Evolutionary conservation across 345 rosid species (phyloP), one percentile per base, ranked within the genome.

Genomic region (Orychophragmus violaceus): DNA sequence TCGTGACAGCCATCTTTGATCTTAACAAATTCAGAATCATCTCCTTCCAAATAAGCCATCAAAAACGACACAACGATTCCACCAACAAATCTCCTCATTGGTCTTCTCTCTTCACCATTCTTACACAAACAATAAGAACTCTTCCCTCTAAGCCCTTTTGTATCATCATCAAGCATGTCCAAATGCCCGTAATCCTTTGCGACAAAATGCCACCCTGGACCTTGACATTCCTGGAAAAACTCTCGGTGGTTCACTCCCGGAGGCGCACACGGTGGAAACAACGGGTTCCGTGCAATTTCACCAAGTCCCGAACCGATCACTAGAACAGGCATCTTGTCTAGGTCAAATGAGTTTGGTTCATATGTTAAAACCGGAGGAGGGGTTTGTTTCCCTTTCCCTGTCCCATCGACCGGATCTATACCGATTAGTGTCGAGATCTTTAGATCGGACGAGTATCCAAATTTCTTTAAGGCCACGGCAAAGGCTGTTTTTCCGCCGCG

Each of bases 401-500:
- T 81, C 74, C 96, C 98, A 68, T 84, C 93, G 8, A 87, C 91
- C 0, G 96, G 96, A 77, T 92, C 98, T 57, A 91, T 74, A 29
- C 98, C 98, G 9, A 91, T 83, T 27, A 91, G 46, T 48, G 90
- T 83, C 18, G 80, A 78, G 65, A 85, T 84, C 35, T 76, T 84
- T 25, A 87, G 14, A 2, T 64, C 6, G 12, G 86, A 72, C 6
- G 60, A 46, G 53, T 66, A 60, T 18, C 80, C 48, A 8, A 46
- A 55, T 62, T 83, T 86, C 45, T 46, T 37, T 1, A 92, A 66
- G 41, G 98, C 91, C 0, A 83, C 67, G 0, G 84, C 96, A 25
- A 88, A 93, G 2, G 97, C 97, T 5, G 85, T 69, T 70, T 90
- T 93, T 71, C 98, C 96, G 0, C 98, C 97, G 0, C 96, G 85